phyloP scores from a whole-genome alignment of 2,329 filamentous ascomycete species.

The Claviceps capensis region DNA sequence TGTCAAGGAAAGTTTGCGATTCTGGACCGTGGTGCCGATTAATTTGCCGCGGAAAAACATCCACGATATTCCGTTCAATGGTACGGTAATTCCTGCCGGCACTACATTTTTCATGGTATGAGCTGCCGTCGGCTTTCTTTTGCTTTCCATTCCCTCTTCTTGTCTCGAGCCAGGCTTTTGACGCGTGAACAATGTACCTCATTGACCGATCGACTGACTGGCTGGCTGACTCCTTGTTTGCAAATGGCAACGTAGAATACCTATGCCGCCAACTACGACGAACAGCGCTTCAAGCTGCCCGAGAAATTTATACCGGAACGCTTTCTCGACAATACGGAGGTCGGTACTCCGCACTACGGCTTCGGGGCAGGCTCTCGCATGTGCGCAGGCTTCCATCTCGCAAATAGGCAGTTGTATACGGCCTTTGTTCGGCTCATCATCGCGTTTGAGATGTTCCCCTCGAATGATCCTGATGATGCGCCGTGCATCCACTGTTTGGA shows the following conservation, averaged over 20 bases:
- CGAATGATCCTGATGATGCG: slow-evolving; percentile 29
- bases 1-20: slow-evolving; percentile 66
- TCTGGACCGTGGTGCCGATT: slow-evolving; percentile 69
- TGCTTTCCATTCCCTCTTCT: neutral
- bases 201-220: neutral
- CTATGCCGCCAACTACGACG: slow-evolving; percentile 62
- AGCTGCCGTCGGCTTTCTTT: neutral
- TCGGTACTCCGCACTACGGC: slow-evolving; percentile 46
- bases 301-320: slow-evolving; percentile 54
- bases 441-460: slow-evolving; percentile 40
- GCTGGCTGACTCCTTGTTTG: neutral
- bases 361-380: slow-evolving; percentile 51
- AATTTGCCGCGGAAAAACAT: slow-evolving; percentile 60
- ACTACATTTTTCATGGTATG: slow-evolving; percentile 66
- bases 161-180: too few relatives aligned
- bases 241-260: slow-evolving; percentile 39
- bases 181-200: neutral
- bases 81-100: slow-evolving; percentile 54
- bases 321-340: slow-evolving; percentile 43
- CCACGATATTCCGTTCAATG: slow-evolving; percentile 57
- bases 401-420: slow-evolving; percentile 49
- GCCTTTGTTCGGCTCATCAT: slow-evolving; percentile 45
- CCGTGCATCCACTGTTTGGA: slow-evolving; percentile 44
- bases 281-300: slow-evolving; percentile 50
- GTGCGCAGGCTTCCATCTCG: slow-evolving; percentile 50